These are phyloP conservation scores for Triticum turgidum DNA, from an alignment of 176 grass and related monocot species.

Conservation along the genomic window DNA sequence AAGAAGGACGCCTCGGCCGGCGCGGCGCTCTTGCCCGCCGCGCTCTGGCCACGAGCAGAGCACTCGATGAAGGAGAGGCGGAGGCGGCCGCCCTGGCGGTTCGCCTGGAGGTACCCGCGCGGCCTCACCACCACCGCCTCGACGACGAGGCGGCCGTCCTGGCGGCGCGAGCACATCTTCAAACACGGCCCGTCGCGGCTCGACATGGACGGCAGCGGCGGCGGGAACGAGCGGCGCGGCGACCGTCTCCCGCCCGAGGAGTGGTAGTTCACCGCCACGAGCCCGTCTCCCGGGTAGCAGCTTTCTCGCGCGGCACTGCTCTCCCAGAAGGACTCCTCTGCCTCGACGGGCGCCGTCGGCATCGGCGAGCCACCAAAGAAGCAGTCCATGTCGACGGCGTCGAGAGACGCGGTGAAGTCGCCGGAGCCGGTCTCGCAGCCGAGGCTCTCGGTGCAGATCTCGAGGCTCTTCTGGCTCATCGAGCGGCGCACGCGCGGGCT, in stretches of 20 bases:
- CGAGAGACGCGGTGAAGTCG: slow-evolving; percentile 41
- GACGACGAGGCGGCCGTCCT: slow-evolving; percentile 72
- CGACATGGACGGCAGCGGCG: slow-evolving; percentile 74
- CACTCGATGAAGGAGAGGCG: slow-evolving; percentile 78
- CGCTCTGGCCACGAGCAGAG: slow-evolving; percentile 22
- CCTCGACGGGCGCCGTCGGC: background rate
- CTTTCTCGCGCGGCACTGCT: background rate
- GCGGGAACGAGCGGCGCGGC: slow-evolving; percentile 55
- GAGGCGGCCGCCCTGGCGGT: slow-evolving; percentile 65
- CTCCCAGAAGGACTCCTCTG: slow-evolving; percentile 18
- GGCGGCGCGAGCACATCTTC: slow-evolving; percentile 67
- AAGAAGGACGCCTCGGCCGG: slow-evolving; percentile 21
- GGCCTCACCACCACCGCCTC: slow-evolving; percentile 70
- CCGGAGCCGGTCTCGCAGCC: slow-evolving; percentile 86
- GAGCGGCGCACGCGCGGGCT: slow-evolving; percentile 56
- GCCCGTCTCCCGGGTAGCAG: background rate
- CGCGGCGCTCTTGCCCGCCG: background rate
- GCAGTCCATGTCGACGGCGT: slow-evolving; percentile 28
- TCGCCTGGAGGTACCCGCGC: slow-evolving; percentile 78
- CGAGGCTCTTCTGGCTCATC: slow-evolving; percentile 88
- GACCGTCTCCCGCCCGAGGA: slow-evolving; percentile 46
- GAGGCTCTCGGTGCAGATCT: slow-evolving; percentile 98
- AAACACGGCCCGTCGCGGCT: slow-evolving; percentile 68
- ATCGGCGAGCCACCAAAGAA: background rate
- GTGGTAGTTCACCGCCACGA: slow-evolving; percentile 81